These are phyloP conservation scores for Penstemon eatonii DNA, from an alignment of 257 asterid species.

Conservation along the genomic window DNA sequence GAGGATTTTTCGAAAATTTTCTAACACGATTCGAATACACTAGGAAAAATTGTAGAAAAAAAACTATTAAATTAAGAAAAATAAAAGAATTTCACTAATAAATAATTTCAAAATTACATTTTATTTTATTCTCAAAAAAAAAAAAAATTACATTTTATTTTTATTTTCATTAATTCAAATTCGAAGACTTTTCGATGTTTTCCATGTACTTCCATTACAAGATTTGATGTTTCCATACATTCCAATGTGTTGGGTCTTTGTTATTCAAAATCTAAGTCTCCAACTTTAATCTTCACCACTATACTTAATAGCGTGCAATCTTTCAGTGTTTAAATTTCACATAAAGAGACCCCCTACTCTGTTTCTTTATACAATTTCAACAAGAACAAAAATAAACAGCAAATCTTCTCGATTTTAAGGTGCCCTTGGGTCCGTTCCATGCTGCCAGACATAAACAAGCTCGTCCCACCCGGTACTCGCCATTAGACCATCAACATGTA, in stretches of 20 bases:
- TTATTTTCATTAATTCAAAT: no score
- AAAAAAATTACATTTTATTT: no score
- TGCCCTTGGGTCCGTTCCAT: conserved; percentile 95
- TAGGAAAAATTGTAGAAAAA: no score
- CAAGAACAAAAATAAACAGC: not conserved
- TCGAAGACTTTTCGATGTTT: no score
- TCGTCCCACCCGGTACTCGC: conserved; percentile 99
- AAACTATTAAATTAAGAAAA: no score
- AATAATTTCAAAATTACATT: no score
- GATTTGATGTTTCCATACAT: conserved; percentile 19
- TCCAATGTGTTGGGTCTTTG: conserved; percentile 17
- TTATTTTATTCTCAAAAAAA: no score
- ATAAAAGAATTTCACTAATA: no score
- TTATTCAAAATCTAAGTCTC: conserved; percentile 35
- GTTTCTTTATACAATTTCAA: conserved; percentile 26
- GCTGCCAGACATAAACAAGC: conserved; percentile 93
- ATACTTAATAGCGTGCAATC: not conserved
- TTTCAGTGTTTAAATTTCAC: not conserved
- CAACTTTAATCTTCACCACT: conserved; percentile 26
- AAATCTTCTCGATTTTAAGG: conserved; percentile 40
- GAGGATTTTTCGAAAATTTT: no score
- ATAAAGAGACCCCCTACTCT: conserved; percentile 18
- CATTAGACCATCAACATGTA: conserved; percentile 88
- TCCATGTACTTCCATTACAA: not conserved
- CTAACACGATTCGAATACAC: no score